These are phyloP conservation scores for Amanita pallidorosea DNA, from an alignment of 768 basidiomycete genomes.

Conservation along the genomic window DNA sequence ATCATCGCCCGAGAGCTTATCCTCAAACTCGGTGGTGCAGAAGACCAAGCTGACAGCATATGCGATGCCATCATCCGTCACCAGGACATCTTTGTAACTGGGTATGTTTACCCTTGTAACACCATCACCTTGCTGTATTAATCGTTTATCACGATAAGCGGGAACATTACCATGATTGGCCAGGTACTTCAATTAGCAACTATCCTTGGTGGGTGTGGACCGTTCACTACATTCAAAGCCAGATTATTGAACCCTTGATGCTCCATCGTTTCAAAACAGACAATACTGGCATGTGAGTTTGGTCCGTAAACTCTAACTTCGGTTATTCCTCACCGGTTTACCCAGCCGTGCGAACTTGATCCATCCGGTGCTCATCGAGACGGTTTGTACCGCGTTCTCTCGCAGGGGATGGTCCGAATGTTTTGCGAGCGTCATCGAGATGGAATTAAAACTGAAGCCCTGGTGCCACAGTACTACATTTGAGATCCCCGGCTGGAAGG, in stretches of 20 bases:
- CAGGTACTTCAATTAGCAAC: constrained; percentile 40
- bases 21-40: constrained; percentile 26
- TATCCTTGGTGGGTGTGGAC: constrained; percentile 25
- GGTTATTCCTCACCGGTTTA: constrained; percentile 4
- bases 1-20: constrained; percentile 41
- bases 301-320: neutral
- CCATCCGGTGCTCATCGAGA: constrained; percentile 28
- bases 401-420: constrained; percentile 34
- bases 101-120: constrained; percentile 15
- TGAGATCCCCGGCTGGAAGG: constrained; percentile 32
- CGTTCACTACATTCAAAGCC: neutral
- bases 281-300: constrained; percentile 32
- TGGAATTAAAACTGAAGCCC: constrained; percentile 33
- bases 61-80: constrained; percentile 41
- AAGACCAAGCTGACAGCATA: constrained; percentile 41
- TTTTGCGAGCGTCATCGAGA: constrained; percentile 32
- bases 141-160: constrained; percentile 15
- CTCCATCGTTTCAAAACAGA: constrained; percentile 15
- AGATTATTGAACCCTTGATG: constrained; percentile 2
- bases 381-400: constrained; percentile 28
- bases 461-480: constrained; percentile 42
- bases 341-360: constrained; percentile 31
- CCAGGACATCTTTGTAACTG: constrained; percentile 36
- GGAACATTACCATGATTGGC: constrained; percentile 40
- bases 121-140: neutral